phyloP scores from a whole-genome alignment of 73 alveolate genomes.

The Paramecium bursaria region DNA sequence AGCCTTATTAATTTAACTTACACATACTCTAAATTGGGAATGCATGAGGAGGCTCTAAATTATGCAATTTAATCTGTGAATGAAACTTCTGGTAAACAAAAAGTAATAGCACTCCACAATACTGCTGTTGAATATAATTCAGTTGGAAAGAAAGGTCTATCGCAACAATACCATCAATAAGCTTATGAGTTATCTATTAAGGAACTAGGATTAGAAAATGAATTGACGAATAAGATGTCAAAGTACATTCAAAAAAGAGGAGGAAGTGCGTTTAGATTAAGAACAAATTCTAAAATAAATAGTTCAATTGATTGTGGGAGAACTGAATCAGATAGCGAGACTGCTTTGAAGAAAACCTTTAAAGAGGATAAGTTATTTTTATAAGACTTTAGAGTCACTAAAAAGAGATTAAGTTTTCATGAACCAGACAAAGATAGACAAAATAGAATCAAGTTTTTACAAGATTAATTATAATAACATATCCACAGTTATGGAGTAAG shows the following conservation, averaged over 20 bases:
- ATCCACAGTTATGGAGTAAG: too few species aligned
- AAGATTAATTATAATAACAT: too few species aligned
- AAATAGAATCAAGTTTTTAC: too few species aligned
- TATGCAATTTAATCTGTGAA: background rate
- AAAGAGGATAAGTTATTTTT: too few species aligned
- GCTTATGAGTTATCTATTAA: constrained; percentile 6
- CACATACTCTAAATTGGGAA: constrained; percentile 3
- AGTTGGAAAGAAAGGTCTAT: background rate
- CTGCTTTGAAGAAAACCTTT: too few species aligned
- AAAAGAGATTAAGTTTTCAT: too few species aligned
- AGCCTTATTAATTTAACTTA: constrained; percentile 23
- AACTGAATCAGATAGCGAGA: background rate
- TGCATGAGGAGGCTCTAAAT: constrained; percentile 24
- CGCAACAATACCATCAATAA: background rate
- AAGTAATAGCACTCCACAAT: constrained; percentile 51
- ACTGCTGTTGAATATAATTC: constrained; percentile 42
- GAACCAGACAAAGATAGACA: too few species aligned
- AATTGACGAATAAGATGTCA: background rate
- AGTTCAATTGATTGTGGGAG: constrained; percentile 2
- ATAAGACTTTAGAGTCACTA: too few species aligned
- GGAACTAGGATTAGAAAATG: background rate
- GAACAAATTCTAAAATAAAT: background rate
- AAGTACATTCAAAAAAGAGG: background rate
- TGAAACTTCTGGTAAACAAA: constrained; percentile 10
- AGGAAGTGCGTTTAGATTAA: constrained; percentile 26